Percentiles rank a stretch among this genome's conserved stretches.
phyloP scores from a whole-genome alignment of 768 basidiomycete genomes.

The Roridomyces roridus region DNA sequence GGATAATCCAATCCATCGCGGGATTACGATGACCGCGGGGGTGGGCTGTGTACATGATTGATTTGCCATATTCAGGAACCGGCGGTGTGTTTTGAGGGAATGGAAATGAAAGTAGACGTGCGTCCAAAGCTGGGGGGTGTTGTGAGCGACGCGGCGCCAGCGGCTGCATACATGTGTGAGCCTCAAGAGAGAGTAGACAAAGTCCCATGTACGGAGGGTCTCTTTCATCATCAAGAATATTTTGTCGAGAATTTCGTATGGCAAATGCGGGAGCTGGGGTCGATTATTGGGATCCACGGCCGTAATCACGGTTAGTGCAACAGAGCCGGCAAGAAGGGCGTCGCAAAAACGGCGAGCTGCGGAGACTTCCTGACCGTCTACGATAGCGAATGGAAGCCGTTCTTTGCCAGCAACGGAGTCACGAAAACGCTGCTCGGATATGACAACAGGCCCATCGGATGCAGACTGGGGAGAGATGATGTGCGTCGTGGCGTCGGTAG shows the following conservation, averaged over 20 bases:
- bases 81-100: neutral
- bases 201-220: neutral
- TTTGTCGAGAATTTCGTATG: conserved; percentile 1
- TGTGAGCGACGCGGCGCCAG: neutral
- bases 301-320: no score
- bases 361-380: no score
- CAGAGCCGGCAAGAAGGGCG: no score
- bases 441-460: no score
- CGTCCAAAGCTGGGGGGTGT: neutral
- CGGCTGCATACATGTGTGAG: conserved; percentile 1
- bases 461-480: no score
- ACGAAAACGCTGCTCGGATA: no score
- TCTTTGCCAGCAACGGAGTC: no score
- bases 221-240: neutral
- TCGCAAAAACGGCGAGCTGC: no score
- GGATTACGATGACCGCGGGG: neutral
- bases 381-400: no score
- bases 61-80: neutral
- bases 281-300: no score
- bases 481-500: no score
- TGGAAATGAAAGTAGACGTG: neutral
- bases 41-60: neutral
- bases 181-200: neutral
- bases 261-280: neutral
- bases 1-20: neutral